Evolutionary conservation across 768 basidiomycete genomes (phyloP).

Genomic region (Tylopilus sp.): DNA sequence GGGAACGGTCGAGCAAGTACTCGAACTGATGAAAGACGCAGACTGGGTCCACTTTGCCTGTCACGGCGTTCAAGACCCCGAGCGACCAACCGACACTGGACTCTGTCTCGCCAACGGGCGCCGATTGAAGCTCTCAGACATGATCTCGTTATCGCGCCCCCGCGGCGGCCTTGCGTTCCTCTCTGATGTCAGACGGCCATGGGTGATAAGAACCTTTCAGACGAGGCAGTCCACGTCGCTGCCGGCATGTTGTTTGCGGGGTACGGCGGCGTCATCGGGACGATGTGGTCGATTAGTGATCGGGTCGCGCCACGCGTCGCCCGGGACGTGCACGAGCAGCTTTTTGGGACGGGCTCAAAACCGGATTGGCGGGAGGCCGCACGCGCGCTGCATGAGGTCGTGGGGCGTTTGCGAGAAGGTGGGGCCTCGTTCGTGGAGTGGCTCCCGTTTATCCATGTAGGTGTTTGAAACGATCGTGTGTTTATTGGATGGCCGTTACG

Average conservation of each 20-base stretch:
- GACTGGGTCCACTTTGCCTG: background rate
- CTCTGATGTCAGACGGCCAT: conserved; percentile 43
- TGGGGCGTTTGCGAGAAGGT: background rate
- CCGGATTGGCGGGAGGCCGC: background rate
- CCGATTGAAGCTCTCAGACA: background rate
- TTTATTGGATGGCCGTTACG: background rate
- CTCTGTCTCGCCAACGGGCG: conserved; percentile 13
- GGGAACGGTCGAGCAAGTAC: background rate
- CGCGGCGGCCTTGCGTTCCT: conserved; percentile 39
- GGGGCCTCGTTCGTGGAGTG: background rate
- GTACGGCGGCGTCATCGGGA: conserved; percentile 34
- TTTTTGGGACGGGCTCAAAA: conserved; percentile 7
- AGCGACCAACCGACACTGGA: conserved; percentile 6
- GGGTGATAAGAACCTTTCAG: conserved; percentile 30
- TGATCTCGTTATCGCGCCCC: background rate
- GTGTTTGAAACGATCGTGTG: background rate
- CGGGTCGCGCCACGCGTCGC: background rate
- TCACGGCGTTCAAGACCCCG: too few relatives aligned
- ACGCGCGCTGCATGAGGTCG: background rate
- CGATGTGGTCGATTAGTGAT: conserved; percentile 41
- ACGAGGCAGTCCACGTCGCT: conserved; percentile 41
- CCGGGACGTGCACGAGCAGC: background rate
- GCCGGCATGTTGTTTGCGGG: conserved; percentile 35
- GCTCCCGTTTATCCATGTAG: background rate
- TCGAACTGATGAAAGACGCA: background rate